These are phyloP conservation scores for Geranium rotundifolium DNA, from an alignment of 345 rosid species.

Conservation along the genomic window DNA sequence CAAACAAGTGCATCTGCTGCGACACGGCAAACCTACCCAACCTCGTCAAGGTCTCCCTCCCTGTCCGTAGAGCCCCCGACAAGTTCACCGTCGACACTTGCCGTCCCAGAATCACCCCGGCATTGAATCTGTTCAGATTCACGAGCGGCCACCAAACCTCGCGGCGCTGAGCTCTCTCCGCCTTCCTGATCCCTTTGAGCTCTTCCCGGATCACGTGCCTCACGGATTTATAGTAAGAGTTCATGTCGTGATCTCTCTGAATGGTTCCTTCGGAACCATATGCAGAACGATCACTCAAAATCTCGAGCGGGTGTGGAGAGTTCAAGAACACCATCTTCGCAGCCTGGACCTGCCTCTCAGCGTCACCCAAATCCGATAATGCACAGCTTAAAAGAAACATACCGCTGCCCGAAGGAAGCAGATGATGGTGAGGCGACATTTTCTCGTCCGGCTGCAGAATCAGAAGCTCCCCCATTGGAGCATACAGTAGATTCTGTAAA, in stretches of 20 bases:
- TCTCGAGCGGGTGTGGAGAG: conserved; percentile 96
- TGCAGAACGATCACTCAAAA: conserved; percentile 76
- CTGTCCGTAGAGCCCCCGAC: conserved; percentile 46
- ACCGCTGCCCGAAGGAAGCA: conserved; percentile 90
- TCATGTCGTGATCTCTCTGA: conserved; percentile 86
- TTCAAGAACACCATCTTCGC: conserved; percentile 68
- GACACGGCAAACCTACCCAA: conserved; percentile 65
- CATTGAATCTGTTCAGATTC: conserved; percentile 15
- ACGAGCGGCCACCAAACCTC: conserved; percentile 65
- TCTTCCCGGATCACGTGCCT: conserved; percentile 57
- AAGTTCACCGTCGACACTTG: conserved; percentile 32
- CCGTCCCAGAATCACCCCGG: conserved; percentile 26
- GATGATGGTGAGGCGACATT: conserved; percentile 76
- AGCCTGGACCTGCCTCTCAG: conserved; percentile 51
- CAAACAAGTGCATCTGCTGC: conserved; percentile 73
- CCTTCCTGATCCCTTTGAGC: conserved; percentile 49
- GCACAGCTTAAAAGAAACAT: conserved; percentile 45
- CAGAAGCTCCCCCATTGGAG: conserved; percentile 92
- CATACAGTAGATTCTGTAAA: conserved; percentile 58
- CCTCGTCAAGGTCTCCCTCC: conserved; percentile 55
- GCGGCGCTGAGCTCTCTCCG: conserved; percentile 40
- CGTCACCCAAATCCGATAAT: conserved; percentile 26
- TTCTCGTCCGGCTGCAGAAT: conserved; percentile 88
- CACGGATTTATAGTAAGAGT: conserved; percentile 61
- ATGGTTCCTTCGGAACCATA: conserved; percentile 85